Conservation (phyloP, 2,329 filamentous ascomycete species). For the Calonectria pauciramosa region DNA sequence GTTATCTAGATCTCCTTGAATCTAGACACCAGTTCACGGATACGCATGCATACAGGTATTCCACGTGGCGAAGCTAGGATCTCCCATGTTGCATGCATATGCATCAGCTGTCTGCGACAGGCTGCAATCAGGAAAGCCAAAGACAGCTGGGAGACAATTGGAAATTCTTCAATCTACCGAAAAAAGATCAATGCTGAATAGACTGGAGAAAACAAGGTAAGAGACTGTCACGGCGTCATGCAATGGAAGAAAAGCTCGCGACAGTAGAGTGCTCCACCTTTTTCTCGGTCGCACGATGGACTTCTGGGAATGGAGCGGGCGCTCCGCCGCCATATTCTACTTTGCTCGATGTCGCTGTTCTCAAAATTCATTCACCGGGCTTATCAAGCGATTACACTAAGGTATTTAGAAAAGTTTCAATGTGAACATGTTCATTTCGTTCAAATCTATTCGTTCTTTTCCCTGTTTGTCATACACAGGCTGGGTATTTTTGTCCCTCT, state of each 20-base stretch:
- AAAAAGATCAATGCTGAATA: background rate
- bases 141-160: background rate
- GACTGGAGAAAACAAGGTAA: background rate
- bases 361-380: background rate
- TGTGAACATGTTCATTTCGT: background rate
- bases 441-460: background rate
- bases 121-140: background rate
- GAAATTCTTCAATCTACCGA: background rate
- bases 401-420: background rate
- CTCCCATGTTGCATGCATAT: background rate
- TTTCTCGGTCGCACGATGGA: background rate
- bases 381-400: too few relatives aligned
- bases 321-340: background rate
- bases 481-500: background rate
- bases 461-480: background rate
- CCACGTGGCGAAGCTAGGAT: background rate
- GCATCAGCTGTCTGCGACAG: background rate
- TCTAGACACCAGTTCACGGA: background rate
- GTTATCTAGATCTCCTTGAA: background rate
- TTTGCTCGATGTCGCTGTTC: background rate
- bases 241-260: background rate
- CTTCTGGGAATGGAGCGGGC: background rate
- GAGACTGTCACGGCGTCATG: background rate
- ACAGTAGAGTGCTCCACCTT: background rate
- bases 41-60: background rate